Evolutionary conservation across 75 land plant species (phyloP).

Genomic region (Isoetes taiwanensis): DNA sequence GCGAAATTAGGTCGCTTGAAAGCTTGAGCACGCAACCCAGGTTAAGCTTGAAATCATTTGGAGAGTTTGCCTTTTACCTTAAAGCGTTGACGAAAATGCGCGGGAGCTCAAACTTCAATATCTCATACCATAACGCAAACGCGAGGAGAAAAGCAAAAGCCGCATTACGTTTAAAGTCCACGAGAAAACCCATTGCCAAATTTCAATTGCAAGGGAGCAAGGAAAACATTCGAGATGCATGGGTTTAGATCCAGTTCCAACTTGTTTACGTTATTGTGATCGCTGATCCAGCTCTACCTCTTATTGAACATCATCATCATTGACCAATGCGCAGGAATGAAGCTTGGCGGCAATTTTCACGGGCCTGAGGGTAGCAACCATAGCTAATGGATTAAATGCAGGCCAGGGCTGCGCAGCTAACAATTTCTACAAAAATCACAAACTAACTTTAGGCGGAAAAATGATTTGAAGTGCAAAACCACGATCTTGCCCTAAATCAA

Average conservation of each 20-base stretch:
- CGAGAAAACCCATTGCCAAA: slow-evolving; percentile 93
- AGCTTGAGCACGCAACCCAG: no score
- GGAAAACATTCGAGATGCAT: slow-evolving; percentile 79
- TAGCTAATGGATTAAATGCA: slow-evolving; percentile 86
- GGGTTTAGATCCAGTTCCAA: slow-evolving; percentile 77
- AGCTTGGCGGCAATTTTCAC: slow-evolving; percentile 71
- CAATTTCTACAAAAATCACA: slow-evolving; percentile 44
- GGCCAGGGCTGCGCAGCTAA: slow-evolving; percentile 86
- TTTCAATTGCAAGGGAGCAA: slow-evolving; percentile 81
- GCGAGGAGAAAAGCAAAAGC: no score
- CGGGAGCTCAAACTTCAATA: no score
- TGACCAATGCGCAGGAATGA: slow-evolving; percentile 40
- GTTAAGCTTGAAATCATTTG: no score
- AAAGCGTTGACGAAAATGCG: no score
- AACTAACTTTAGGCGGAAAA: no score
- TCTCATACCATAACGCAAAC: no score
- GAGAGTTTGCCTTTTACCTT: no score
- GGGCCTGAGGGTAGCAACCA: slow-evolving; percentile 89
- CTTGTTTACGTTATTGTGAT: slow-evolving; percentile 81
- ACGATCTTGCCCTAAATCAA: no score
- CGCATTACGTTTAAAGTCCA: no score
- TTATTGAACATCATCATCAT: slow-evolving; percentile 71
- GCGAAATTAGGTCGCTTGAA: no score
- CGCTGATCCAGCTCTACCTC: slow-evolving; percentile 74
- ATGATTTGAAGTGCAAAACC: no score